Evolutionary conservation across 768 basidiomycete genomes (phyloP), one percentile per base, ranked within the genome.

Genomic region (Lactifluus piperatus): DNA sequence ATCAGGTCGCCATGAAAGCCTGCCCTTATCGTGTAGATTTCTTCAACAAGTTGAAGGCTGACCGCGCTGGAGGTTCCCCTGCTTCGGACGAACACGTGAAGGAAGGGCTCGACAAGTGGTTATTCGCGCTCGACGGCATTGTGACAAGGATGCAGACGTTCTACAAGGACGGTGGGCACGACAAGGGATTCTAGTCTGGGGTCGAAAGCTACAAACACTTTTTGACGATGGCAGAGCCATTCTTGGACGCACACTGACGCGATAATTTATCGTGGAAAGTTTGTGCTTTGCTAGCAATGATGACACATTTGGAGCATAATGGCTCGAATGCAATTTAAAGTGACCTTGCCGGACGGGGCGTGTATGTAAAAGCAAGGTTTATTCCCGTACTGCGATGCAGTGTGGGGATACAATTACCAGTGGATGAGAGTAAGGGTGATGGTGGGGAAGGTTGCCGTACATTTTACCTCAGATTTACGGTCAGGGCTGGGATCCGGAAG

Each of bases 1-100:
- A 2, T 30, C 66, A 84, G 82, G 73, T 79, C 57, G 82, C 83
- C n/a, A 81, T 84, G 82, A 83, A 81, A 69, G 81, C 82, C 5
- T 83, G 82, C 70, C 83, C 83, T 5, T 80, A 81, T 72, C 78
- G 82, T 58, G 74, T 72, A 9, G 76, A 75, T 58, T 81, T 85
- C 68, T 83, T 82, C 71, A 68, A 71, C 46, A 83, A 83, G 71
- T 73, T 85, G 47, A 80, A 77, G 39, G 65, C 67, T 14, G 73
- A 74, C 52, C 71, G 71, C 13, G 65, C 65, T 22, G 72, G 74
- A 8, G 74, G 72, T 0, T 60, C 68, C 2, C 39, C 73, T 9
- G 69, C 72, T 39, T 73, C 80, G 7, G 66, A 71, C 32, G 78
- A 77, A 9, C 74, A 73, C 54, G 74, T 83, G 49, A 69, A 78